Evolutionary conservation across 176 grass and related monocot genomes (phyloP).

Genomic region (Rhynchospora tenuis): DNA sequence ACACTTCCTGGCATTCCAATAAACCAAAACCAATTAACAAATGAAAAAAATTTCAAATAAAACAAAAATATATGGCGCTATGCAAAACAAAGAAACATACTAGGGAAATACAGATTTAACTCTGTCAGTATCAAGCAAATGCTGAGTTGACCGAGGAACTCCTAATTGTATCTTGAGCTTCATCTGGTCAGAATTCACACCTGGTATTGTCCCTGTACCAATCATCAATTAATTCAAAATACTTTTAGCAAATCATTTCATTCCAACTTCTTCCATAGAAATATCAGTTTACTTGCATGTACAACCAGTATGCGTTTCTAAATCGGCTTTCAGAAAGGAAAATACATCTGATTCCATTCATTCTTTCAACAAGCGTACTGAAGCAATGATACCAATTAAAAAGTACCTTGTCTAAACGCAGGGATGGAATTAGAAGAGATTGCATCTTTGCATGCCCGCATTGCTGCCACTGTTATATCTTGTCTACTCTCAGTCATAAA

Average conservation of each 20-base stretch:
- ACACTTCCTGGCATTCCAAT: neutral
- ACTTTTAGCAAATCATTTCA: neutral
- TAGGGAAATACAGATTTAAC: constrained; percentile 90
- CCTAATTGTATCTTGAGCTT: constrained; percentile 96
- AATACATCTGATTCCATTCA: neutral
- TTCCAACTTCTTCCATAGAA: neutral
- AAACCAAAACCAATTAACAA: neutral
- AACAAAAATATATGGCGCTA: constrained; percentile 11
- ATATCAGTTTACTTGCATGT: neutral
- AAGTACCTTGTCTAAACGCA: constrained; percentile 68
- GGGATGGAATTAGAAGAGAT: constrained; percentile 98
- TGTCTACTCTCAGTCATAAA: constrained; percentile 34
- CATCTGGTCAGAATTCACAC: constrained; percentile 91
- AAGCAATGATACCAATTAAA: neutral
- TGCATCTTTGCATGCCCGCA: constrained; percentile 87
- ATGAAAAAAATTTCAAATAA: constrained; percentile 6
- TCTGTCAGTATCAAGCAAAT: constrained; percentile 63
- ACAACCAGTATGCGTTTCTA: neutral
- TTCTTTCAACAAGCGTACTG: neutral
- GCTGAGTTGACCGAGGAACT: constrained; percentile 57
- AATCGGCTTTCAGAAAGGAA: neutral
- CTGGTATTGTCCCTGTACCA: constrained; percentile 66
- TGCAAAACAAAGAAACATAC: constrained; percentile 37
- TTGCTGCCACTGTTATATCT: constrained; percentile 75
- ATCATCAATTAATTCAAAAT: neutral